Evolutionary conservation across 2,329 filamentous ascomycete genomes (phyloP).

Genomic region (Talaromyces sp.): DNA sequence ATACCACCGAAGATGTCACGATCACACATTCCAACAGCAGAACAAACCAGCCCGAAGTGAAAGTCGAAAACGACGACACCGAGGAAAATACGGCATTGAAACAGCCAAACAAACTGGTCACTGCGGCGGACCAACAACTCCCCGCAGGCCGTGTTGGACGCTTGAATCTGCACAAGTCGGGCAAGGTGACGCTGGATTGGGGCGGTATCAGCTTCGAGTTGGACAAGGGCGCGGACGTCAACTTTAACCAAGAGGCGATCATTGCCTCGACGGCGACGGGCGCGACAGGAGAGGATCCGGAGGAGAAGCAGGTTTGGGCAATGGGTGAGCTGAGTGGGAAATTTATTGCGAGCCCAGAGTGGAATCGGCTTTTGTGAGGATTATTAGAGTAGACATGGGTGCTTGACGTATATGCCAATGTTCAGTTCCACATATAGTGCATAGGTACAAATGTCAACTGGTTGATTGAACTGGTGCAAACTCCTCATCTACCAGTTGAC

Average conservation of each 20-base stretch:
- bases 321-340: constrained; percentile 61
- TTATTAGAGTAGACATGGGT: neutral
- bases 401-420: neutral
- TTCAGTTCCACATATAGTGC: too few relatives aligned
- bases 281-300: constrained; percentile 17
- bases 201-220: constrained; percentile 56
- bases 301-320: constrained; percentile 37
- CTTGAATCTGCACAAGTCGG: constrained; percentile 56
- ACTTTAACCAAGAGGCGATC: constrained; percentile 58
- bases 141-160: constrained; percentile 55
- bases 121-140: constrained; percentile 37
- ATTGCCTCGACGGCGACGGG: constrained; percentile 24
- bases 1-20: constrained; percentile 2
- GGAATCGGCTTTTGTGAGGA: constrained; percentile 29
- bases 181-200: constrained; percentile 58
- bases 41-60: constrained; percentile 16
- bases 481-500: too few relatives aligned
- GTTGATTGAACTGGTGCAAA: too few relatives aligned
- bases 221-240: constrained; percentile 50
- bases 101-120: constrained; percentile 28
- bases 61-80: constrained; percentile 25
- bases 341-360: constrained; percentile 59
- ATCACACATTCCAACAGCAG: constrained; percentile 1
- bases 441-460: too few relatives aligned
- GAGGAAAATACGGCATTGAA: constrained; percentile 1